phyloP scores from a whole-genome alignment of 2,329 filamentous ascomycete species.

The Colletotrichum tropicale region DNA sequence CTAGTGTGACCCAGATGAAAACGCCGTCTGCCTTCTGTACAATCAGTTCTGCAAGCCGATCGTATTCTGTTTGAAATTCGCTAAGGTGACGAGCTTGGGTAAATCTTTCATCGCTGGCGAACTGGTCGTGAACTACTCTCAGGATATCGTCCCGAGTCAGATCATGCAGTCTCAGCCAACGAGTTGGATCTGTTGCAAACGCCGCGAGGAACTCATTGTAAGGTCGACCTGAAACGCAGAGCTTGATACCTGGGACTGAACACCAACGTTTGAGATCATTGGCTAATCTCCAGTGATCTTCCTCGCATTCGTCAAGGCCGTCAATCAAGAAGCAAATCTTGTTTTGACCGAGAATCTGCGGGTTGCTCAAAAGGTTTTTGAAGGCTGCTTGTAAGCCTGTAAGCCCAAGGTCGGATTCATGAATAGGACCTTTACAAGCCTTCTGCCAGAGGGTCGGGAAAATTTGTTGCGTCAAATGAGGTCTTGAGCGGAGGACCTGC shows the following conservation, averaged over 20 bases:
- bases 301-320: conserved; percentile 28
- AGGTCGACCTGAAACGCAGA: conserved; percentile 34
- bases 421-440: conserved; percentile 20
- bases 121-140: neutral
- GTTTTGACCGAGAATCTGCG: neutral
- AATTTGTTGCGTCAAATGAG: neutral
- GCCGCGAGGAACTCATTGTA: conserved; percentile 24
- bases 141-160: conserved; percentile 21
- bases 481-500: neutral
- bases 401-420: conserved; percentile 39
- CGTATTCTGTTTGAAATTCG: neutral
- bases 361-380: neutral
- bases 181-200: neutral
- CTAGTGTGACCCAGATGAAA: conserved; percentile 20
- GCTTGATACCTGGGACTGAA: conserved; percentile 24
- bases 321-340: conserved; percentile 27
- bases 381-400: neutral
- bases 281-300: neutral
- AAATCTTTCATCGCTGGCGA: neutral
- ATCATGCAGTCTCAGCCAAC: conserved; percentile 18
- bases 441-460: neutral
- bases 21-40: neutral
- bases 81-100: neutral
- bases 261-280: neutral
- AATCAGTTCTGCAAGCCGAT: neutral